phyloP scores from a whole-genome alignment of 805 yeast genomes.

The Candida endomychidarum region DNA sequence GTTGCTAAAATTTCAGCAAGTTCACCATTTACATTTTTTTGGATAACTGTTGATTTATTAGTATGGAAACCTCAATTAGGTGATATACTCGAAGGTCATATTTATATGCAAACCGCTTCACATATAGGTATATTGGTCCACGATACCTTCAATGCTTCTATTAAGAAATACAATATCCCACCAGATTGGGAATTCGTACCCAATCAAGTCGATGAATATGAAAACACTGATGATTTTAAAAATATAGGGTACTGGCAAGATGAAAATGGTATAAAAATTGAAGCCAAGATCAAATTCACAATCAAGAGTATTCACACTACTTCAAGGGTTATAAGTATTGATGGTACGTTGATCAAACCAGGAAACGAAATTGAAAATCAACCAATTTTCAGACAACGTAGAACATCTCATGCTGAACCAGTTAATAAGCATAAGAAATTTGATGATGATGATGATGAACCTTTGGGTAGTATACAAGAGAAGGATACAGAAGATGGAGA shows the following conservation, averaged over 20 bases:
- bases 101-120: conserved; percentile 90
- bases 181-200: conserved; percentile 81
- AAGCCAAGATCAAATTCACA: conserved; percentile 77
- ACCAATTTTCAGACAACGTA: conserved; percentile 49
- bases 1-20: conserved; percentile 72
- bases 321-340: conserved; percentile 80
- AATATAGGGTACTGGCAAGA: conserved; percentile 90
- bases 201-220: conserved; percentile 57
- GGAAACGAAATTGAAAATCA: conserved; percentile 55
- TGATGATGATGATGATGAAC: conserved; percentile 37
- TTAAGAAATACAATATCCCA: conserved; percentile 85
- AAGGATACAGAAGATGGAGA: conserved; percentile 12
- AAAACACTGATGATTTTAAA: conserved; percentile 34
- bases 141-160: conserved; percentile 93
- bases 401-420: conserved; percentile 18
- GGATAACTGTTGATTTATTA: conserved; percentile 81
- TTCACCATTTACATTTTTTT: conserved; percentile 83
- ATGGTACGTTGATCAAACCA: conserved; percentile 76
- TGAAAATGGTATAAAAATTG: conserved; percentile 67
- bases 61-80: conserved; percentile 93
- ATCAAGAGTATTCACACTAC: conserved; percentile 71
- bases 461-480: conserved; percentile 7
- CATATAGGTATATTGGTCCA: conserved; percentile 89
- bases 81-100: conserved; percentile 81
- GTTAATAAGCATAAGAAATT: conserved; percentile 44